These are phyloP conservation scores for Tetracladium setigerum DNA, from an alignment of 495 filamentous ascomycete genomes.

Conservation along the genomic window DNA sequence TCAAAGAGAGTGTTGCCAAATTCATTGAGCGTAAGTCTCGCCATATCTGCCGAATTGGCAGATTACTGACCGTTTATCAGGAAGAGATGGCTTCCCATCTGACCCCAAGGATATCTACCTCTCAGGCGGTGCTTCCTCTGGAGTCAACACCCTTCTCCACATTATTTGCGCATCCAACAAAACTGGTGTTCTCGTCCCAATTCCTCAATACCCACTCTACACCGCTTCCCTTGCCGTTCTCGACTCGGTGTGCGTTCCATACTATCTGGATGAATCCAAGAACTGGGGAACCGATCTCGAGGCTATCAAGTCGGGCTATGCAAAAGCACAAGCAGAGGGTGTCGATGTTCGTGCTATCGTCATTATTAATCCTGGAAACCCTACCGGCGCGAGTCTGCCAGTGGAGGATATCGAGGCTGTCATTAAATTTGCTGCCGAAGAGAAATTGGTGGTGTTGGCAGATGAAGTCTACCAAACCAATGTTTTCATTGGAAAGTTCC, in stretches of 20 bases:
- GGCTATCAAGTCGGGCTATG: slow-evolving; percentile 62
- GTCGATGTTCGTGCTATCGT: slow-evolving; percentile 86
- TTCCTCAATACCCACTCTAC: slow-evolving; percentile 97
- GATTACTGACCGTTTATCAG: slow-evolving; percentile 26
- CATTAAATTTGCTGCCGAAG: slow-evolving; percentile 73
- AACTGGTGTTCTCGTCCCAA: slow-evolving; percentile 85
- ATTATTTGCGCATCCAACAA: slow-evolving; percentile 74
- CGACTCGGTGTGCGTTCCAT: slow-evolving; percentile 82
- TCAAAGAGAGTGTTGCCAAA: slow-evolving; percentile 80
- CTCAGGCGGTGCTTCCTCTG: slow-evolving; percentile 83
- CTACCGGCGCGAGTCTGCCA: slow-evolving; percentile 79
- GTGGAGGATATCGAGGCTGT: slow-evolving; percentile 72
- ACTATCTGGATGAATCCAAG: slow-evolving; percentile 79
- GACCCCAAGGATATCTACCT: slow-evolving; percentile 76
- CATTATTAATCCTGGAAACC: slow-evolving; percentile 97
- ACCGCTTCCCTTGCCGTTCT: slow-evolving; percentile 85
- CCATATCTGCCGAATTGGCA: slow-evolving; percentile 2
- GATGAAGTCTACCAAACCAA: slow-evolving; percentile 99
- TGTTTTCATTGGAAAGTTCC: slow-evolving; percentile 87
- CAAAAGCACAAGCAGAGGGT: slow-evolving; percentile 63
- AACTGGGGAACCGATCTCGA: slow-evolving; percentile 80
- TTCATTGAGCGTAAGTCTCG: slow-evolving; percentile 70
- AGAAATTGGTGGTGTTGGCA: slow-evolving; percentile 83
- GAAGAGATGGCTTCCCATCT: slow-evolving; percentile 79
- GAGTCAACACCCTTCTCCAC: slow-evolving; percentile 87